Evolutionary conservation across 2,329 filamentous ascomycete species (phyloP), one percentile per base, ranked within the genome.

Genomic region (Capronia epimyces): DNA sequence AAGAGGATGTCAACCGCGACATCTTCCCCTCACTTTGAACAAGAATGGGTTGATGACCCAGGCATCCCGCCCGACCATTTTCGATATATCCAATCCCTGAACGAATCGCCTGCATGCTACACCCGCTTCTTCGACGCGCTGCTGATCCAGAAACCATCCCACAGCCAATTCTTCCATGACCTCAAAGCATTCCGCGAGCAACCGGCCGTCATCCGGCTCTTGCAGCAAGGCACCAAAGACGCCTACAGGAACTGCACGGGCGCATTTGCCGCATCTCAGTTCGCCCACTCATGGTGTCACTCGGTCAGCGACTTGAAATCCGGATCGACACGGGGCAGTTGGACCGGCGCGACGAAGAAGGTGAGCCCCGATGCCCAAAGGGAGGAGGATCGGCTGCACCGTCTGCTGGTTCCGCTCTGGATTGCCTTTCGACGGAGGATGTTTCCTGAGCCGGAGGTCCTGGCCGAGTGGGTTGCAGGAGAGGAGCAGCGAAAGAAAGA

Each of bases 351-450:
- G 21, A 54, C 47, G 21, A 53, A 51, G 42, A 50, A 50, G 40
- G 16, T 45, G 36, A 43, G 34, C 34, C 39, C 43, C 9, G 50
- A 55, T 39, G 49, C 50, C 10, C 50, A 48, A 42, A 55, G 50
- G 29, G 58, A 62, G 39, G 56, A 60, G 40, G 50, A 59, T n/a
- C 50, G 52, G 32, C 36, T 62, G 20, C 58, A 62, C 44, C 54
- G 52, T n/a, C 51, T 62, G 24, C 56, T 62, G 13, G 59, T 62
- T 20, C 59, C 59, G 3, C 57, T 62, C 25, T 62, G 59, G 59
- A 60, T 60, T 37, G 52, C 55, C 2, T 59, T 62, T 39, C 50
- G 52, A 21, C 49, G 53, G 16, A 44, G 52, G 9, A 62, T 62
- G 59, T 60, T 62, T 37, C 58, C 58, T 3, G 52, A 39, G 2